Conservation (phyloP, 208 protist genomes). For the Acanthamoeba healyi region DNA sequence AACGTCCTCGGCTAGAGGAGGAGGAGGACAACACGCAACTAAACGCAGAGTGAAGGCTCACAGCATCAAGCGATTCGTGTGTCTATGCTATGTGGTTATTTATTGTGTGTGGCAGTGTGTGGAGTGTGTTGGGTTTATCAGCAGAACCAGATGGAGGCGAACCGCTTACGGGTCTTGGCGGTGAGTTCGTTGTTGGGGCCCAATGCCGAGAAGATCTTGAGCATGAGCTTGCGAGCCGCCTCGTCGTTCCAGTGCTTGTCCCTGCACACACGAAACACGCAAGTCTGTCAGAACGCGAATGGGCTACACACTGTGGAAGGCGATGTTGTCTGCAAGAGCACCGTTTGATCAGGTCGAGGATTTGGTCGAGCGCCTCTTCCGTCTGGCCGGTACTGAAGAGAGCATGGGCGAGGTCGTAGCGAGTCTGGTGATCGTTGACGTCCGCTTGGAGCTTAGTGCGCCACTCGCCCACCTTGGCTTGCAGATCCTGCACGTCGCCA, state of each 20-base stretch:
- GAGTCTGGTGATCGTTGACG: constrained; percentile 8
- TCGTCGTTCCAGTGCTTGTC: constrained; percentile 76
- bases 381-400: constrained; percentile 42
- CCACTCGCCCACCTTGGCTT: neutral
- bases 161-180: constrained; percentile 31
- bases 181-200: constrained; percentile 70
- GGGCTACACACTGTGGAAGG: no score
- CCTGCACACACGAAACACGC: neutral
- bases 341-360: constrained; percentile 60
- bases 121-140: neutral
- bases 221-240: constrained; percentile 64
- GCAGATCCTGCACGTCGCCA: neutral
- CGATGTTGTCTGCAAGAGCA: no score
- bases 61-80: no score
- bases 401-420: constrained; percentile 49
- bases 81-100: no score
- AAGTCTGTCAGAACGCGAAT: no score
- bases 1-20: neutral
- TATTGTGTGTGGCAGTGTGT: no score
- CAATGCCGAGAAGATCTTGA: constrained; percentile 67
- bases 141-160: constrained; percentile 73
- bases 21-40: no score
- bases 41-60: no score
- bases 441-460: neutral
- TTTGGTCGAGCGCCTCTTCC: constrained; percentile 62